These are phyloP conservation scores for Bryum argenteum DNA, from an alignment of 225 moss, liverwort and hornwort species.

Conservation along the genomic window DNA sequence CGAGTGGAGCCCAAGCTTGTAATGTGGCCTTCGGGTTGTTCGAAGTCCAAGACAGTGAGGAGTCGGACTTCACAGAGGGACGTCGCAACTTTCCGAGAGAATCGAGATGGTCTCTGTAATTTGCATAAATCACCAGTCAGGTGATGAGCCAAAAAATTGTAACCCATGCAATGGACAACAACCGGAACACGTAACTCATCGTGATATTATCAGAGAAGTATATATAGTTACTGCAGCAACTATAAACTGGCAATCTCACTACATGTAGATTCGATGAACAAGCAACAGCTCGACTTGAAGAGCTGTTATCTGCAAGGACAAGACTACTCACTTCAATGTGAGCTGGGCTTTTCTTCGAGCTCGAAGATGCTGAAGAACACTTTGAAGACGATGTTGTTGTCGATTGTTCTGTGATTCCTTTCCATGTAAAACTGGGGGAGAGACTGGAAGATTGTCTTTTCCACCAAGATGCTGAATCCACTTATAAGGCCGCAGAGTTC, in stretches of 20 bases:
- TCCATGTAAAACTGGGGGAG: conserved; percentile 64
- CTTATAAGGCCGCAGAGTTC: conserved; percentile 71
- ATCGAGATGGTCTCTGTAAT: conserved; percentile 86
- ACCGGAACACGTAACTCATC: background rate
- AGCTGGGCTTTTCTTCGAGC: conserved; percentile 78
- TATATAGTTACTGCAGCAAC: conserved; percentile 15
- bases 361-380: conserved; percentile 83
- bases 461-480: conserved; percentile 94
- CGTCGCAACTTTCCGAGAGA: conserved; percentile 78
- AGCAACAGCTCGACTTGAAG: conserved; percentile 16
- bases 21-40: conserved; percentile 64
- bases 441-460: conserved; percentile 81
- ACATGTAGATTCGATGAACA: background rate
- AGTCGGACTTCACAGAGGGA: conserved; percentile 63
- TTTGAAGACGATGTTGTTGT: conserved; percentile 82
- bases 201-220: conserved; percentile 20
- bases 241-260: background rate
- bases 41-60: conserved; percentile 66
- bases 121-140: conserved; percentile 31
- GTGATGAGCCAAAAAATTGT: conserved; percentile 10
- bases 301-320: conserved; percentile 3
- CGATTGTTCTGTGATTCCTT: conserved; percentile 59
- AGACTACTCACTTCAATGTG: conserved; percentile 80
- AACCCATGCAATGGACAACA: conserved; percentile 4
- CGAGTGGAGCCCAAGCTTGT: conserved; percentile 74